Conservation (phyloP, 768 basidiomycete species). For the Cubamyces sp. region DNA sequence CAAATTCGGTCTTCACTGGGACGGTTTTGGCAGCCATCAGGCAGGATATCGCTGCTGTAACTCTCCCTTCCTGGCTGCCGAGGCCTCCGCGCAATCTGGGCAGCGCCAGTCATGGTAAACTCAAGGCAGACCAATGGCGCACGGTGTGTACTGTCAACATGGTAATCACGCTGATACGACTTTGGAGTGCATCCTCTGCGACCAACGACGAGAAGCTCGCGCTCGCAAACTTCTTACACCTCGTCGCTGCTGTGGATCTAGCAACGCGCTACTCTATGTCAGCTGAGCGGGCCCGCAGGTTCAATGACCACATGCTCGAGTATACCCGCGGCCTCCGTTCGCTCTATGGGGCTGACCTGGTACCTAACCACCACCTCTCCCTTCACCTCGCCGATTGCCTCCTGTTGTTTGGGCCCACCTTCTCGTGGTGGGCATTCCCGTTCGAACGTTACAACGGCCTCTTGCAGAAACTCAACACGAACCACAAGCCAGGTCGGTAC, state of each 20-base stretch:
- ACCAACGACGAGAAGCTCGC: slow-evolving; percentile 11
- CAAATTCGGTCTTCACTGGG: background rate
- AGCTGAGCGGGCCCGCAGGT: slow-evolving; percentile 4
- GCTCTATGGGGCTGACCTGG: slow-evolving; percentile 32
- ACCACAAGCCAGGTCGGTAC: slow-evolving; percentile 20
- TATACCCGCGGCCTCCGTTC: slow-evolving; percentile 30
- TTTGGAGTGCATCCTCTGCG: slow-evolving; percentile 35
- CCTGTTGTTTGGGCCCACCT: slow-evolving; percentile 35
- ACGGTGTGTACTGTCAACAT: slow-evolving; percentile 39
- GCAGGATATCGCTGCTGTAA: background rate
- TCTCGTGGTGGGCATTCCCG: slow-evolving; percentile 31
- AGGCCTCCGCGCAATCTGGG: slow-evolving; percentile 40
- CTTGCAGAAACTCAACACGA: slow-evolving; percentile 33
- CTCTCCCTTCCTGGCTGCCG: slow-evolving; percentile 38
- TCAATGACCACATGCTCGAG: slow-evolving; percentile 4
- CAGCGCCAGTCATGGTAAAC: slow-evolving; percentile 35
- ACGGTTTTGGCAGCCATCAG: too few relatives aligned
- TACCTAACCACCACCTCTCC: slow-evolving; percentile 40
- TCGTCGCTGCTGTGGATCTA: slow-evolving; percentile 24
- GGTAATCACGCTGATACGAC: slow-evolving; percentile 38
- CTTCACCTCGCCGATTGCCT: slow-evolving; percentile 38
- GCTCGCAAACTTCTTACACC: slow-evolving; percentile 38
- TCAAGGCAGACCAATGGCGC: slow-evolving; percentile 43
- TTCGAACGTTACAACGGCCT: slow-evolving; percentile 38
- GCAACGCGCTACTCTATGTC: slow-evolving; percentile 26